These are phyloP conservation scores for Cladosporium sp. DNA, from an alignment of 2,329 filamentous ascomycete genomes.

Conservation along the genomic window DNA sequence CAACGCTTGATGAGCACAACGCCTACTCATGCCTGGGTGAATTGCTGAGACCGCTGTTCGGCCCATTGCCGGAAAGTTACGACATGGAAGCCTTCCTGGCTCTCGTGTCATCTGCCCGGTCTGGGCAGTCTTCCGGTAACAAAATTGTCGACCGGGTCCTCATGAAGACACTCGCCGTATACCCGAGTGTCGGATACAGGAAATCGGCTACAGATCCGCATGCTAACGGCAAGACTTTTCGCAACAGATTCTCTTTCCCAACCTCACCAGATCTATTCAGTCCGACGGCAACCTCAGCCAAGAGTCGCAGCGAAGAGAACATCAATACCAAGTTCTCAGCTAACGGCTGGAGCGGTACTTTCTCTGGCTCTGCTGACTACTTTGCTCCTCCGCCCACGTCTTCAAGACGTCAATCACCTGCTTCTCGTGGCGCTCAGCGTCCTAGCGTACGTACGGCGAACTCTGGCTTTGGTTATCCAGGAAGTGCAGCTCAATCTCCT, in stretches of 20 bases:
- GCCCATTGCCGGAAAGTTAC: conserved; percentile 15
- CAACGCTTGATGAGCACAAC: not conserved
- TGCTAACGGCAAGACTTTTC: conserved; percentile 20
- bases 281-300: conserved; percentile 27
- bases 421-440: conserved; percentile 2
- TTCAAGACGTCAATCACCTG: conserved; percentile 8
- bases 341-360: conserved; percentile 43
- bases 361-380: conserved; percentile 39
- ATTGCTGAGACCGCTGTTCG: conserved; percentile 6
- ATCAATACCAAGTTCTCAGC: conserved; percentile 48
- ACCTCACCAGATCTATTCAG: conserved; percentile 23
- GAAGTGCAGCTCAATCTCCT: conserved; percentile 5
- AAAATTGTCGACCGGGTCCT: not conserved
- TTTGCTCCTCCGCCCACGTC: conserved; percentile 29
- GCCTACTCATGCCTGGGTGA: conserved; percentile 4
- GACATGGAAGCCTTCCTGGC: conserved; percentile 24
- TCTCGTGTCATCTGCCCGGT: conserved; percentile 20
- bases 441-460: conserved; percentile 5
- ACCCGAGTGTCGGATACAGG: conserved; percentile 1
- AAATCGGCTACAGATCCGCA: conserved; percentile 4
- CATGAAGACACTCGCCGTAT: not conserved
- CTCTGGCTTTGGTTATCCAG: conserved; percentile 2
- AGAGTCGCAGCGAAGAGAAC: conserved; percentile 44
- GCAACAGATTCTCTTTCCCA: conserved; percentile 29
- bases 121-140: conserved; percentile 5